Percentiles rank a stretch among this genome's conserved stretches.
phyloP scores from a whole-genome alignment of 148 eudicot genomes.

The Persicaria tinctoria region DNA sequence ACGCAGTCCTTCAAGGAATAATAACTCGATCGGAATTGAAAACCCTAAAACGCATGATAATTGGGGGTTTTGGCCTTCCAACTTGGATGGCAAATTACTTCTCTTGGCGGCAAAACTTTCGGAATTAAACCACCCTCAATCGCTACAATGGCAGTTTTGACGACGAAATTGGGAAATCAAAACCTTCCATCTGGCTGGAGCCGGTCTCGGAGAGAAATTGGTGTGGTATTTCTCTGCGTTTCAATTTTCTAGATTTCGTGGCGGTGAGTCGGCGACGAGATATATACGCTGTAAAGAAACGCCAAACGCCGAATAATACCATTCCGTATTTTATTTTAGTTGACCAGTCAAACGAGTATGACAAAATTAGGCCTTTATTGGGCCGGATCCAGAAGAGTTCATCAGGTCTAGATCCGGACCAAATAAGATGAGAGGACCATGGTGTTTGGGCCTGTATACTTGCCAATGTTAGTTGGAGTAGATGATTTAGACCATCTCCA shows the following conservation, averaged over 20 bases:
- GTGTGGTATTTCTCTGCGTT: neutral
- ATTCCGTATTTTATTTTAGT: neutral
- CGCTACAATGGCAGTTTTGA: neutral
- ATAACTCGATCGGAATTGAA: neutral
- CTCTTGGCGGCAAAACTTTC: neutral
- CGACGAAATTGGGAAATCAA: neutral
- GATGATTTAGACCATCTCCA: too few species aligned
- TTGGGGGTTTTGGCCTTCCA: neutral
- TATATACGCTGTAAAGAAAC: neutral
- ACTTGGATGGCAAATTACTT: neutral
- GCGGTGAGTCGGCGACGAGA: slow-evolving; percentile 4
- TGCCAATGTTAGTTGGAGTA: too few species aligned
- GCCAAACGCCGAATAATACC: neutral
- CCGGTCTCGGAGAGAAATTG: neutral
- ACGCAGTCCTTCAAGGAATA: neutral
- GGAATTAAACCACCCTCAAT: neutral
- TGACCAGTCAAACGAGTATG: too few species aligned
- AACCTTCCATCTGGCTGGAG: neutral
- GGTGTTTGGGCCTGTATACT: too few species aligned
- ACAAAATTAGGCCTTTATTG: too few species aligned
- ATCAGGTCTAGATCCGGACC: too few species aligned
- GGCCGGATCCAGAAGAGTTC: too few species aligned
- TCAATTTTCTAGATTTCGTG: neutral
- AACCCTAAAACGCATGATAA: slow-evolving; percentile 21
- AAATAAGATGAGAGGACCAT: too few species aligned